Conservation (phyloP, 1,139 yeast genomes). For the Tardiomyces digboiensis region DNA sequence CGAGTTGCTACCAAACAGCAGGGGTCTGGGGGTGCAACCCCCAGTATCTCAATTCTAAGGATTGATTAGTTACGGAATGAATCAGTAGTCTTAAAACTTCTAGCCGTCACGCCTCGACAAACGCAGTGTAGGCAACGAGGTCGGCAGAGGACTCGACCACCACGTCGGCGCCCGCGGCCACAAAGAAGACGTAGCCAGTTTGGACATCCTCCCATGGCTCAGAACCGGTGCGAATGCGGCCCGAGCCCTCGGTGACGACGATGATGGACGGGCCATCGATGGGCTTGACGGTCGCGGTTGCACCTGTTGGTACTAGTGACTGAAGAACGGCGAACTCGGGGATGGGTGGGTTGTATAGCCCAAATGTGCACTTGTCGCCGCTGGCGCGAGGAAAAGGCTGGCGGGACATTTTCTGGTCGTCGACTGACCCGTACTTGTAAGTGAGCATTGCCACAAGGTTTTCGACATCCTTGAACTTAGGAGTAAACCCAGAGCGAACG, state of each 20-base stretch:
- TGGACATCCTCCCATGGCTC: slow-evolving; percentile 8
- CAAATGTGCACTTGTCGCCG: slow-evolving; percentile 32
- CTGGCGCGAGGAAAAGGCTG: slow-evolving; percentile 55
- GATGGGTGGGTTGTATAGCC: slow-evolving; percentile 89
- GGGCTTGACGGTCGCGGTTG: slow-evolving; percentile 33
- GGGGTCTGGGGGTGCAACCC: too few relatives aligned
- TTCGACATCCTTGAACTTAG: slow-evolving; percentile 91
- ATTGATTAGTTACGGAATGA: too few relatives aligned
- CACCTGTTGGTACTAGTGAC: slow-evolving; percentile 44
- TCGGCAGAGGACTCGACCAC: slow-evolving; percentile 44
- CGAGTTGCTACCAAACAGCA: too few relatives aligned
- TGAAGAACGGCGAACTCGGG: slow-evolving; percentile 91
- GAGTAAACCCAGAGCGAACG: slow-evolving; percentile 97
- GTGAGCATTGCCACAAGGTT: slow-evolving; percentile 88
- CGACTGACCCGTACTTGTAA: slow-evolving; percentile 80
- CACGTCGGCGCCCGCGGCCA: slow-evolving; percentile 66
- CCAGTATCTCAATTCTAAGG: too few relatives aligned
- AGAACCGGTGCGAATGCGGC: slow-evolving; percentile 32
- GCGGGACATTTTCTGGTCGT: slow-evolving; percentile 84
- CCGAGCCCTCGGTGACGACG: slow-evolving; percentile 75
- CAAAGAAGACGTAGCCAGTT: slow-evolving; percentile 74
- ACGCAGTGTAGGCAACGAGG: slow-evolving; percentile 17
- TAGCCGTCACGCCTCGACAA: slow-evolving; percentile 15
- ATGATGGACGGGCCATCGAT: slow-evolving; percentile 83
- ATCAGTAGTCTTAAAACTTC: too few relatives aligned